phyloP scores from a whole-genome alignment of 768 basidiomycete species.

The Tylopilus cervinicoccineus region DNA sequence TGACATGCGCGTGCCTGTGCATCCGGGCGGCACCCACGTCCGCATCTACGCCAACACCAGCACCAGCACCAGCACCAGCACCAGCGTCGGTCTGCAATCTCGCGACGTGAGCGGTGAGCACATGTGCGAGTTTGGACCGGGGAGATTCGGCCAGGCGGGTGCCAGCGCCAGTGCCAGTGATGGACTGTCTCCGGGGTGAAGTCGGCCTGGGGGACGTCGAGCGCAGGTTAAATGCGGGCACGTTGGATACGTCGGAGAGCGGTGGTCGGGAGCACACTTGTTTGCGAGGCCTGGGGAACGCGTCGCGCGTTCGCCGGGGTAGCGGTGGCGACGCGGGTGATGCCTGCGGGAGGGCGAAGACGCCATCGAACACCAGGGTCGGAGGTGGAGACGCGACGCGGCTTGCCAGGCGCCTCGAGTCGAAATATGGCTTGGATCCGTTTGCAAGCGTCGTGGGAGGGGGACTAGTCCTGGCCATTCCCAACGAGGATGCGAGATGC shows the following conservation, averaged over 20 bases:
- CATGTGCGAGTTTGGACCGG: constrained; percentile 20
- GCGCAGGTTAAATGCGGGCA: not conserved
- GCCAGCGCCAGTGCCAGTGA: not conserved
- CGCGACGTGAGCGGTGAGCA: constrained; percentile 11
- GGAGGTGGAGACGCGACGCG: constrained; percentile 12
- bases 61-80: too few relatives aligned
- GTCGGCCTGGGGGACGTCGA: not conserved
- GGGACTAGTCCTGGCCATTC: not conserved
- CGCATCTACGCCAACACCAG: not conserved
- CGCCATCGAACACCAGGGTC: constrained; percentile 17
- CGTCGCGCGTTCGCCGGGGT: not conserved
- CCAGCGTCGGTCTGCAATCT: too few relatives aligned
- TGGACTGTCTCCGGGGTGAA: not conserved
- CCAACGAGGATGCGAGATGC: not conserved
- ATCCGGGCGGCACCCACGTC: not conserved
- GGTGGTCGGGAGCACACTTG: not conserved
- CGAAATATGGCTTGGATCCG: not conserved
- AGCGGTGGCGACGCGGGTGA: not conserved
- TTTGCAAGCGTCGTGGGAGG: not conserved
- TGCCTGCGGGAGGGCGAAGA: constrained; percentile 15
- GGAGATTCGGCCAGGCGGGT: constrained; percentile 13
- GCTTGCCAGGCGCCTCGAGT: not conserved
- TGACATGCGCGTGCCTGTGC: not conserved
- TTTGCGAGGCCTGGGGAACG: constrained; percentile 4
- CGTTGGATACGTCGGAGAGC: not conserved